Evolutionary conservation across 768 basidiomycete genomes (phyloP).

Genomic region (Lactifluus rugatus): DNA sequence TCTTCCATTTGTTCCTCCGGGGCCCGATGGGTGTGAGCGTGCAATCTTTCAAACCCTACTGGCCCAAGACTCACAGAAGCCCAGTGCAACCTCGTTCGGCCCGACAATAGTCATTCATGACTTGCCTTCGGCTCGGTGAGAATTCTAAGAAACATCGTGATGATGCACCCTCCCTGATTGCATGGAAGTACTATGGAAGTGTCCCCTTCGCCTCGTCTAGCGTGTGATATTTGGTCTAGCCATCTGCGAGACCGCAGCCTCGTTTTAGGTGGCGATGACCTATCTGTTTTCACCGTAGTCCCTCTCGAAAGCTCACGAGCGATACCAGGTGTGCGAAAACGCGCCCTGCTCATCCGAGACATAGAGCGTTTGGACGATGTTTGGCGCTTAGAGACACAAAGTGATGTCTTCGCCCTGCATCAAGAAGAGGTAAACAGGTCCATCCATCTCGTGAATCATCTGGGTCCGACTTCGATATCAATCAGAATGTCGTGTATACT

Average conservation of each 20-base stretch:
- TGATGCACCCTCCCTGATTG: background rate
- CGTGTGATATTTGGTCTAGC: conserved; percentile 50
- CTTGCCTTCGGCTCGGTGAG: conserved; percentile 7
- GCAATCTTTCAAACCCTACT: background rate
- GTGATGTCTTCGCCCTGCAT: conserved; percentile 55
- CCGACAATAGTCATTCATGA: conserved; percentile 10
- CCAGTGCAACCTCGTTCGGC: conserved; percentile 20
- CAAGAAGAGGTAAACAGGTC: conserved; percentile 37
- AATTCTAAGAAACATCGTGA: background rate
- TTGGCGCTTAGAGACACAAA: conserved; percentile 39
- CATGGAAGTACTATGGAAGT: background rate
- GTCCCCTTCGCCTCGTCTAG: conserved; percentile 1
- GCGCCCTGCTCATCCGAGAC: conserved; percentile 44
- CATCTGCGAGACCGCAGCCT: conserved; percentile 41
- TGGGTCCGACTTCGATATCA: background rate
- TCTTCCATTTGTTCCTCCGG: conserved; percentile 20
- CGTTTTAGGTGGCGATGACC: conserved; percentile 39
- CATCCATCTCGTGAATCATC: background rate
- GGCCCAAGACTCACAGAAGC: background rate
- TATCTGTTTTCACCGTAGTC: background rate
- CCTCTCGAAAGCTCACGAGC: conserved; percentile 2
- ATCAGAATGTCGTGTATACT: conserved; percentile 19
- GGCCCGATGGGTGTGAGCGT: conserved; percentile 16
- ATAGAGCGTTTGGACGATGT: conserved; percentile 33
- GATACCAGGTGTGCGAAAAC: conserved; percentile 40